phyloP scores from a whole-genome alignment of 805 yeast genomes.

The Maudiozyma barnettii region DNA sequence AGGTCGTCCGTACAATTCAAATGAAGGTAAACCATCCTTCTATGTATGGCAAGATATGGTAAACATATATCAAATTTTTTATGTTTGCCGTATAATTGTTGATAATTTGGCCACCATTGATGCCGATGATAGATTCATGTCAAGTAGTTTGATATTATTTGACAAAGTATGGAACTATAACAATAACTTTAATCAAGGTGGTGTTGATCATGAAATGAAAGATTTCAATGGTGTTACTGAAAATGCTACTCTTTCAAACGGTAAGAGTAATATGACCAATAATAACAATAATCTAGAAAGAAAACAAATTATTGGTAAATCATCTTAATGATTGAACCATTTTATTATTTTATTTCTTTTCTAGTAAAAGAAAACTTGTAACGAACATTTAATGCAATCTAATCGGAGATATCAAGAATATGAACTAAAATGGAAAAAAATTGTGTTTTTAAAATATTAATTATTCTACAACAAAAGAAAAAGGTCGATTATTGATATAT shows the following conservation, averaged over 20 bases:
- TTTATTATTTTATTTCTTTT: not conserved
- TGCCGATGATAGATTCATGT: constrained; percentile 8
- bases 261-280: not conserved
- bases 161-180: constrained; percentile 8
- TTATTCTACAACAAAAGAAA: too few species aligned
- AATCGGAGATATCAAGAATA: too few species aligned
- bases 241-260: not conserved
- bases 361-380: not conserved
- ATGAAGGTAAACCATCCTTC: constrained; percentile 8
- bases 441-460: too few species aligned
- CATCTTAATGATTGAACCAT: not conserved
- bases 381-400: not conserved
- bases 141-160: constrained; percentile 5
- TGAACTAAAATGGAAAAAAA: too few species aligned
- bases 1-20: constrained; percentile 3
- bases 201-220: not conserved
- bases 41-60: constrained; percentile 13
- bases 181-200: not conserved
- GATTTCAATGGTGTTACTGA: not conserved
- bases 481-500: too few species aligned
- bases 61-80: constrained; percentile 6
- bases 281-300: not conserved
- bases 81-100: constrained; percentile 11
- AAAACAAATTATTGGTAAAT: constrained; percentile 1
- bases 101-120: constrained; percentile 9